Evolutionary conservation across 1,284 basidiomycete species (phyloP).

Genomic region (Marasmius oreades): DNA sequence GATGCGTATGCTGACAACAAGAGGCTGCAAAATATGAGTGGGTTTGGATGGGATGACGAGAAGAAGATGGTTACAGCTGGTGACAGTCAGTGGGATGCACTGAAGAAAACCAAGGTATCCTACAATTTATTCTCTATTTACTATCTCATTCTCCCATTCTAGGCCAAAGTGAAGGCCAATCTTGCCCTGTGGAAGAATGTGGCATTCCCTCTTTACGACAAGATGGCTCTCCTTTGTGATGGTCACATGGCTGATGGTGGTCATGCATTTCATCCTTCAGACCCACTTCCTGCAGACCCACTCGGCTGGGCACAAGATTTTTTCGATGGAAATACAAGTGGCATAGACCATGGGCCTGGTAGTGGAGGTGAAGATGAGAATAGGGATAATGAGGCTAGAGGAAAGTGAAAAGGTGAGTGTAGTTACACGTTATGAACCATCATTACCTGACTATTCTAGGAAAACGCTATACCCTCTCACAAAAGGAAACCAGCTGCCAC

Average conservation of each 20-base stretch:
- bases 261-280: not conserved
- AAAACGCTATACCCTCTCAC: not conserved
- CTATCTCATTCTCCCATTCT: not conserved
- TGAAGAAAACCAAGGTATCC: not conserved
- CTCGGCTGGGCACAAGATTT: not conserved
- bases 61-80: conserved; percentile 12
- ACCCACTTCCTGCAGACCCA: not conserved
- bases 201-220: not conserved
- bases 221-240: not conserved
- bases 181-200: not conserved
- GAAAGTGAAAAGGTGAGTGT: not conserved
- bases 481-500: not conserved
- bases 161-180: not conserved
- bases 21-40: conserved; percentile 2
- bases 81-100: conserved; percentile 10
- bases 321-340: not conserved
- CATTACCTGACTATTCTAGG: not conserved
- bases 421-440: not conserved
- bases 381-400: not conserved
- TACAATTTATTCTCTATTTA: not conserved
- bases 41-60: conserved; percentile 18
- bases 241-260: not conserved
- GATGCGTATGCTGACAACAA: conserved; percentile 5
- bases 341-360: not conserved
- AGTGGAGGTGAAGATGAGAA: not conserved